These are phyloP conservation scores for Diaporthe amygdali DNA, from an alignment of 2,329 filamentous ascomycete genomes.

Conservation along the genomic window DNA sequence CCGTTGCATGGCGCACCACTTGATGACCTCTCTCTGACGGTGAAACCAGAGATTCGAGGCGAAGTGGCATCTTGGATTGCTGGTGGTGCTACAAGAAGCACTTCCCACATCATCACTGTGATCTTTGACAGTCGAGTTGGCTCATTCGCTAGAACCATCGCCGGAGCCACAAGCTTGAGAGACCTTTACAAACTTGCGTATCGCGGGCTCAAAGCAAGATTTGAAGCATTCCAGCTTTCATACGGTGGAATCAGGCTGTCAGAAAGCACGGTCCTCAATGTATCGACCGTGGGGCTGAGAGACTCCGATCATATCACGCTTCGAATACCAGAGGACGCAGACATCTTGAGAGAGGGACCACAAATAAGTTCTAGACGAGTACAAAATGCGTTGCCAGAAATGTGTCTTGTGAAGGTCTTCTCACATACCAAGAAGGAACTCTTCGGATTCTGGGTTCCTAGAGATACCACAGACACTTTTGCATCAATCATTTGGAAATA, in stretches of 20 bases:
- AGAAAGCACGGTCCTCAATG: not conserved
- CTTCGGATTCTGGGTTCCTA: not conserved
- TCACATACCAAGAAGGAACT: too few relatives aligned
- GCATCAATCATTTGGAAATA: conserved; percentile 2
- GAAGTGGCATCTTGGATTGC: not conserved
- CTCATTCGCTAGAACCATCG: not conserved
- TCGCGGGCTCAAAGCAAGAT: not conserved
- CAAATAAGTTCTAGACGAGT: accelerated
- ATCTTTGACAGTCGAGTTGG: conserved; percentile 4
- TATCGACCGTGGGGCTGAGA: not conserved
- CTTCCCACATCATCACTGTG: not conserved
- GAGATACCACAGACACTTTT: not conserved
- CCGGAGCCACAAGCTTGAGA: not conserved
- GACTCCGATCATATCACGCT: not conserved
- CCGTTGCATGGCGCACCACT: conserved; percentile 1
- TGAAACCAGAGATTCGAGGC: not conserved
- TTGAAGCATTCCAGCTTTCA: not conserved
- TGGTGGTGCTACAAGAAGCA: not conserved
- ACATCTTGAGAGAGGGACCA: not conserved
- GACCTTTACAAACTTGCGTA: conserved; percentile 5
- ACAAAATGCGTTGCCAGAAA: not conserved
- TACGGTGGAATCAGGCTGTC: not conserved
- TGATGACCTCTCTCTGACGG: not conserved
- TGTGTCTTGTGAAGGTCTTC: conserved; percentile 16
- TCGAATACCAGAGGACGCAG: not conserved